Evolutionary conservation across 179 eudicot species (phyloP), one percentile per base, ranked within the genome.

Genomic region (Silene vulgaris): DNA sequence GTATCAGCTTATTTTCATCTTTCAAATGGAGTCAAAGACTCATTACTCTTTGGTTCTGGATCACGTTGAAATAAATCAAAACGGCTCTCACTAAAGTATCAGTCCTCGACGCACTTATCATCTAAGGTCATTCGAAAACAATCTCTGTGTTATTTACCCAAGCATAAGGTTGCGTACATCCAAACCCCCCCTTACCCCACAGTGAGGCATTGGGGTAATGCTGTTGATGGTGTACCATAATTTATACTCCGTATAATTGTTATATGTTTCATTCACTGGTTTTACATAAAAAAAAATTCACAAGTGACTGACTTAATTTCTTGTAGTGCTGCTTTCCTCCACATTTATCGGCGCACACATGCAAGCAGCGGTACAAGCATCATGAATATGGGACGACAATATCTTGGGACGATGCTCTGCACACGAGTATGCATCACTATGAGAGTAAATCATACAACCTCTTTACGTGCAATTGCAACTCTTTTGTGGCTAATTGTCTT

Each of bases 391-490:
- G 97, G 12, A 76, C 89, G 11, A 85, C 88, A 54, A 85, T 92
- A 66, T 80, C 96, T 17, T 95, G 99, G 99, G 94, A 92, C 37
- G 96, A 92, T 28, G 95, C 93, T 7, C 76, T 95, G 17, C 90
- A 66, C 3, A 75, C 86, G 26, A 85, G 93, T 57, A 77, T 20
- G 59, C 82, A 84, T 45, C 79, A 83, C 71, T 92, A 86, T 26
- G 90, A 90, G 89, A 84, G 82, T 92, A 90, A 85, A 81, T 87
- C 96, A 0, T 92, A 95, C 82, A 95, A 95, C 82, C 88, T 95
- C 74, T 92, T 95, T 83, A 87, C 91, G 0, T 95, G 99, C 86
- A 95, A 95, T 78, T 87, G 91, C 84, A 88, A 95, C 84, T 95
- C 96, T 0, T 95, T 90, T 70, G 93, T 78, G 12, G 97, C 97